phyloP scores from a whole-genome alignment of 148 eudicot genomes.

The Arctostaphylos glauca region DNA sequence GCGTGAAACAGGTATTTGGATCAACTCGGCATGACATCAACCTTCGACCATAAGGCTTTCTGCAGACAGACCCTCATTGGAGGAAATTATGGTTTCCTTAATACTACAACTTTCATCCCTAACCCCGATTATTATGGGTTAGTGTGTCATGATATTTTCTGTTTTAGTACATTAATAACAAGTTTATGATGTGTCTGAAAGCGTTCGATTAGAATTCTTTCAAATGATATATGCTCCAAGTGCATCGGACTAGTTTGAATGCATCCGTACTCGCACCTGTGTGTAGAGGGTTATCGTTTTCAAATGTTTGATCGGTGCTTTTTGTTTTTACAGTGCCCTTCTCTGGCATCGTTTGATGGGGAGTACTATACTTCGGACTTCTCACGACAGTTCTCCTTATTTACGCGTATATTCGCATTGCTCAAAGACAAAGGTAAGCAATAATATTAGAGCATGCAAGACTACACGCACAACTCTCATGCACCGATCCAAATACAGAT shows the following conservation, averaged over 20 bases:
- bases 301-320: too few relatives aligned
- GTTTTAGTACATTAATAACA: neutral
- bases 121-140: slow-evolving; percentile 68
- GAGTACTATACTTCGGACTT: slow-evolving; percentile 28
- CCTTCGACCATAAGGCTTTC: slow-evolving; percentile 45
- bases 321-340: slow-evolving; percentile 34
- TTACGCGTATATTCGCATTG: slow-evolving; percentile 47
- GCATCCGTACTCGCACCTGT: too few relatives aligned
- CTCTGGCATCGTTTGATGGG: slow-evolving; percentile 63
- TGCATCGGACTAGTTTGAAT: too few relatives aligned
- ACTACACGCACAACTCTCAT: too few relatives aligned
- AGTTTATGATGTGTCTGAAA: too few relatives aligned
- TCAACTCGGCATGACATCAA: slow-evolving; percentile 59
- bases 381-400: slow-evolving; percentile 32
- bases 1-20: slow-evolving; percentile 49
- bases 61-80: slow-evolving; percentile 66
- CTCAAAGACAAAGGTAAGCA: slow-evolving; percentile 37
- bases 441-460: too few relatives aligned
- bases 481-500: too few relatives aligned
- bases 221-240: too few relatives aligned
- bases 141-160: neutral
- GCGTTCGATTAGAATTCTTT: too few relatives aligned
- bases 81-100: slow-evolving; percentile 60
- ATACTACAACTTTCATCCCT: slow-evolving; percentile 48
- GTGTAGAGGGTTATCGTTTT: too few relatives aligned